These are phyloP conservation scores for Pseudogymnoascus pannorum DNA, from an alignment of 2,329 filamentous ascomycete species.

Conservation along the genomic window DNA sequence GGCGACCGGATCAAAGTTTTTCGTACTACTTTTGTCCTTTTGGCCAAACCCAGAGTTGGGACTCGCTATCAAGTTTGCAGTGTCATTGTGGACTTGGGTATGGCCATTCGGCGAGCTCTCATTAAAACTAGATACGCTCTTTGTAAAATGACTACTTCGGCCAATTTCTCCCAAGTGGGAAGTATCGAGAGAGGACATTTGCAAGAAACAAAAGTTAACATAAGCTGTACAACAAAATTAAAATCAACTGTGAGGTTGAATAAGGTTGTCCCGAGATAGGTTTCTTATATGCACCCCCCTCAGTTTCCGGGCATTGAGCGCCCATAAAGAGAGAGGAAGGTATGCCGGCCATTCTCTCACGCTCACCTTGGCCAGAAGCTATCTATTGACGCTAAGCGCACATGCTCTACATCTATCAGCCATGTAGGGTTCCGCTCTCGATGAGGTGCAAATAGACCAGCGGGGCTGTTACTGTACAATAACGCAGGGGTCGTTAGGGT, in stretches of 20 bases:
- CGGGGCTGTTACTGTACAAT: not conserved
- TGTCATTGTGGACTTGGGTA: not conserved
- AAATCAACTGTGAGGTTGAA: not conserved
- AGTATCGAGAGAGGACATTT: not conserved
- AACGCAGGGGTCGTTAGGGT: not conserved
- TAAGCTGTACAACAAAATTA: not conserved
- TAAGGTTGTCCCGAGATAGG: not conserved
- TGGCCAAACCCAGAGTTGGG: not conserved
- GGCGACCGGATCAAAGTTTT: slow-evolving; percentile 24
- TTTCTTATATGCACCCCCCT: not conserved
- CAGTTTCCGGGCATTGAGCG: not conserved
- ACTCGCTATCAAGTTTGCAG: not conserved
- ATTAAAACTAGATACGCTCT: not conserved
- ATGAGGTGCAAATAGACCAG: not conserved
- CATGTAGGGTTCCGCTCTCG: not conserved
- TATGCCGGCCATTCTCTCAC: not conserved
- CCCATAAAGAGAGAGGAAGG: not conserved
- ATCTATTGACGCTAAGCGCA: not conserved
- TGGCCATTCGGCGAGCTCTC: not conserved
- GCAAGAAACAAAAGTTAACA: not conserved
- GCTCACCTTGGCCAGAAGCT: not conserved
- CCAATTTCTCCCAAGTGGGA: not conserved
- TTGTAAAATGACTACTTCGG: not conserved
- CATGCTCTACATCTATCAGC: not conserved
- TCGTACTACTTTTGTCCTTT: not conserved